phyloP scores from a whole-genome alignment of 352 stramenopile genomes.

The Elongisporangium undulatum region DNA sequence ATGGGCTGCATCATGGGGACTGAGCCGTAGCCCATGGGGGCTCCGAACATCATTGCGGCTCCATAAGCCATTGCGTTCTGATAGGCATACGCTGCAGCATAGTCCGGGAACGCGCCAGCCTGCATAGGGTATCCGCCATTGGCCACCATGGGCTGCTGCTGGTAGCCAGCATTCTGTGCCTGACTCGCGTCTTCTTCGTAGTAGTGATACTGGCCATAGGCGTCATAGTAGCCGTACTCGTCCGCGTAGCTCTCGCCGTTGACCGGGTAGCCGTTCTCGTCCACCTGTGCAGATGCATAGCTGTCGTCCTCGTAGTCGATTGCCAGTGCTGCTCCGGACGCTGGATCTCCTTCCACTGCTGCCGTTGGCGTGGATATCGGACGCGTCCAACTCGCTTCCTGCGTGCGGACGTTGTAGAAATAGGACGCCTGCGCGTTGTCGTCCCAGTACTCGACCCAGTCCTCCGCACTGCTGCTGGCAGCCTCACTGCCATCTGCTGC shows the following conservation, averaged over 20 bases:
- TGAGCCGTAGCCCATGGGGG: constrained; percentile 34
- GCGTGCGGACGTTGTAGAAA: constrained; percentile 86
- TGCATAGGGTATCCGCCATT: constrained; percentile 30
- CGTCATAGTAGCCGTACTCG: constrained; percentile 80
- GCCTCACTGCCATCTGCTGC: constrained; percentile 1
- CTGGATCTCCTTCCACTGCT: constrained; percentile 27
- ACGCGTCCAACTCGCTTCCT: constrained; percentile 84
- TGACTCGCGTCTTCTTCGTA: constrained; percentile 40
- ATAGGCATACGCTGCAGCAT: constrained; percentile 54
- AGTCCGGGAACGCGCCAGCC: constrained; percentile 18
- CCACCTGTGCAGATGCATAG: constrained; percentile 16
- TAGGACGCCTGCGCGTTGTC: constrained; percentile 86
- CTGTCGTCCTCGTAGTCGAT: constrained; percentile 42
- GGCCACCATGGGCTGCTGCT: constrained; percentile 17
- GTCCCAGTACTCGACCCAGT: constrained; percentile 91
- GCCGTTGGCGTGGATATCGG: constrained; percentile 31
- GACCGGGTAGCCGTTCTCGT: constrained; percentile 25
- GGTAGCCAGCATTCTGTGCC: constrained; percentile 16
- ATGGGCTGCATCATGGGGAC: constrained; percentile 33
- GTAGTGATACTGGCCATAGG: constrained; percentile 79
- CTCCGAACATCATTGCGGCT: constrained; percentile 43
- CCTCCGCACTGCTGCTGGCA: constrained; percentile 26
- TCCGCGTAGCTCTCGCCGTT: constrained; percentile 46
- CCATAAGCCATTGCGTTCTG: constrained; percentile 48
- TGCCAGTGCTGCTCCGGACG: constrained; percentile 8